Conservation (phyloP, 2,329 filamentous ascomycete species). For the Trichoderma afroharzianum region DNA sequence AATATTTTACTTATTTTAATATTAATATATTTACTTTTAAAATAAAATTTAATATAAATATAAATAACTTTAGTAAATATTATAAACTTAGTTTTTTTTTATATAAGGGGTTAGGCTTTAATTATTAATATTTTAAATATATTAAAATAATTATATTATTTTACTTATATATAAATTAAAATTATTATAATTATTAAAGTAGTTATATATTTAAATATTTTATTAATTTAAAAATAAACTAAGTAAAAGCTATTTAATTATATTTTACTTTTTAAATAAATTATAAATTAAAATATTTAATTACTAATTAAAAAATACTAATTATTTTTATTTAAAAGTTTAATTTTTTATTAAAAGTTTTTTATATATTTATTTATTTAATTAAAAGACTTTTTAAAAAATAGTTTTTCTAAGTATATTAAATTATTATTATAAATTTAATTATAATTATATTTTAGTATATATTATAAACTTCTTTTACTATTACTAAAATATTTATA, state of each 20-base stretch:
- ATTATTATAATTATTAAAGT: background rate
- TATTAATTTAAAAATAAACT: background rate
- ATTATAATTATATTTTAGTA: slow-evolving; percentile 1
- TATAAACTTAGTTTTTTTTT: slow-evolving; percentile 13
- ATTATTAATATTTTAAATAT: slow-evolving; percentile 16
- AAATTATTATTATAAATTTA: background rate
- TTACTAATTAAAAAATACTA: background rate
- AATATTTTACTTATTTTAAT: slow-evolving; percentile 8
- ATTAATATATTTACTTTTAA: background rate
- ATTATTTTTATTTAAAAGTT: background rate
- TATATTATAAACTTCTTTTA: background rate
- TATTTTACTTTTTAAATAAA: background rate
- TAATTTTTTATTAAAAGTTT: background rate
- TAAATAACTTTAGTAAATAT: background rate
- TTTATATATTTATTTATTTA: background rate
- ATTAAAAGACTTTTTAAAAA: background rate
- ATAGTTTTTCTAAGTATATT: slow-evolving; percentile 9
- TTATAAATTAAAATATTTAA: background rate
- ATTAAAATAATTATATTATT: slow-evolving; percentile 1
- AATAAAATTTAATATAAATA: slow-evolving; percentile 8
- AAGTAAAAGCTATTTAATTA: background rate
- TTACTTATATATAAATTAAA: background rate
- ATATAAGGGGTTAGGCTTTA: background rate
- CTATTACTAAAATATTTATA: background rate
- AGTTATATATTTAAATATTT: background rate